Conservation (phyloP, 2,329 filamentous ascomycete species). For the Chrysoporthe puriensis region DNA sequence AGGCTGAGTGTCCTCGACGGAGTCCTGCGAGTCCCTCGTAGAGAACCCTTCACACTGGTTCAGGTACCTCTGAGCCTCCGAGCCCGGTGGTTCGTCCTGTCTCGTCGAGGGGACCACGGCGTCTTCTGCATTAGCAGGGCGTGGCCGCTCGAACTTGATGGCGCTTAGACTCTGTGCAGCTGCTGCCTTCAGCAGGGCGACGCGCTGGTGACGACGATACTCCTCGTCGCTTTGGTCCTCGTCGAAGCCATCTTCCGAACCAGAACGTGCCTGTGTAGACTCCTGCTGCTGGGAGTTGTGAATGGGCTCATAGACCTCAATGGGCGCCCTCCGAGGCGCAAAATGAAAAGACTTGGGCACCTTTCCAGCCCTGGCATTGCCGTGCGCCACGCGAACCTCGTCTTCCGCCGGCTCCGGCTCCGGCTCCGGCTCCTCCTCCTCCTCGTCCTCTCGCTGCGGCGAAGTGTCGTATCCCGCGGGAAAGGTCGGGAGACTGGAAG, state of each 20-base stretch:
- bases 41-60: conserved; percentile 29
- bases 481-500: conserved; percentile 46
- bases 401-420: background rate
- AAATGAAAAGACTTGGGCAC: conserved; percentile 9
- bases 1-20: conserved; percentile 31
- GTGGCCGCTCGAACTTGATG: conserved; percentile 42
- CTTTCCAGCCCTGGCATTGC: conserved; percentile 24
- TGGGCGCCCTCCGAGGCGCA: conserved; percentile 4
- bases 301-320: conserved; percentile 12
- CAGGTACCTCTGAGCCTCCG: conserved; percentile 30
- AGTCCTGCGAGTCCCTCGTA: conserved; percentile 30
- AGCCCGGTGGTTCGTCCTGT: conserved; percentile 28
- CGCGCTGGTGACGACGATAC: conserved; percentile 42
- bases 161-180: conserved; percentile 46
- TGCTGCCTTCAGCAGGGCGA: conserved; percentile 43
- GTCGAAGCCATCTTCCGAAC: conserved; percentile 30
- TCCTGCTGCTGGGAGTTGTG: background rate
- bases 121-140: conserved; percentile 31
- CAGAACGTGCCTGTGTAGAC: background rate
- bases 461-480: conserved; percentile 21
- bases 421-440: background rate
- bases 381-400: conserved; percentile 15
- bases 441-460: conserved; percentile 16
- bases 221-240: conserved; percentile 43
- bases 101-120: conserved; percentile 42